Conservation (phyloP, 2,329 filamentous ascomycete genomes). For the Trichoderma gracile region DNA sequence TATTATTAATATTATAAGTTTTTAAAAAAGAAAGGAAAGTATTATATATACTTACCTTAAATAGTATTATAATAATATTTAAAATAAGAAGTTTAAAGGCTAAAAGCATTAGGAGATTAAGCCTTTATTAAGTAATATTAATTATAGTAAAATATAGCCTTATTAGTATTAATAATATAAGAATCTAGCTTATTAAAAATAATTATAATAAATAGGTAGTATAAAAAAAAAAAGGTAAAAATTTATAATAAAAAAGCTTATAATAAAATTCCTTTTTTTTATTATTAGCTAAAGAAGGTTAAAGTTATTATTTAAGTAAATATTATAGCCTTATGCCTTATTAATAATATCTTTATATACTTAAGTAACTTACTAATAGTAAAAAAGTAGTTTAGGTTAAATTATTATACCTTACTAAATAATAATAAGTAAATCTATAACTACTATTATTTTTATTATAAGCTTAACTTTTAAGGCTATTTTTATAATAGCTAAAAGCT, state of each 20-base stretch:
- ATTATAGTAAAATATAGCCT: neutral
- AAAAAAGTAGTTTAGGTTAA: neutral
- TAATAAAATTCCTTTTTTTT: neutral
- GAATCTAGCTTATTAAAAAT: neutral
- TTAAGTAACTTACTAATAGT: neutral
- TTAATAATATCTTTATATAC: neutral
- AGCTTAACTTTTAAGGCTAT: neutral
- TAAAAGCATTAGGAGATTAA: neutral
- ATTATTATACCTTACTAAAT: neutral
- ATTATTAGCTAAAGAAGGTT: neutral
- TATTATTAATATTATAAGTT: neutral
- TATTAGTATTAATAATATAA: neutral
- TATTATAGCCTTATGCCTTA: neutral
- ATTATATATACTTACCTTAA: neutral
- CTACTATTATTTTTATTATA: neutral
- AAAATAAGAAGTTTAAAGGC: neutral
- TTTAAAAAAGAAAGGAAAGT: neutral
- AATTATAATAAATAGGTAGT: neutral
- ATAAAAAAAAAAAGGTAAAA: neutral
- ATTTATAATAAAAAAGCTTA: neutral
- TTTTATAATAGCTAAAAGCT: neutral
- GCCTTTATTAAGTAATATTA: neutral
- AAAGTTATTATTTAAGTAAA: neutral
- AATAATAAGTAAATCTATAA: neutral
- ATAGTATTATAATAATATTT: neutral